Evolutionary conservation across 768 basidiomycete genomes (phyloP), one percentile per base, ranked within the genome.

Genomic region (Panaeolus cyanescens): DNA sequence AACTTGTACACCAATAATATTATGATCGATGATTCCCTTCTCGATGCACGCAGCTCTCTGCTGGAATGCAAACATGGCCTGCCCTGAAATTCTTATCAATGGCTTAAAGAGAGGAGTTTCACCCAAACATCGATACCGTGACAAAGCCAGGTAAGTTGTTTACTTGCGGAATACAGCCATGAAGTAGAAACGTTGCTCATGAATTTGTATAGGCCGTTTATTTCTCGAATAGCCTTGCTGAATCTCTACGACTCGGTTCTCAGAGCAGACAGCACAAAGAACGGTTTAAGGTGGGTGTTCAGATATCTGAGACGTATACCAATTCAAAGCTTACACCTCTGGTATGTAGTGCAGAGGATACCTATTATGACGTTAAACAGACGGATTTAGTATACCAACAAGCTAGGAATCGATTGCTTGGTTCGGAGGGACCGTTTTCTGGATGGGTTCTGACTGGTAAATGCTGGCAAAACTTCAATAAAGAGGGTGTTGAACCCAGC

Each of bases 91-190:
- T 20, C 68, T 94, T 50, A 91, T 91, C 64, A 92, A 91, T 62
- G 93, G 93, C 2, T 75, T 88, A n/a, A 88, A 84, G 67, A 86
- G 93, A 45, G 93, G 93, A 1, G 85, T 91, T 1, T 77, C 90
- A 10, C 84, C 88, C 0, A 93, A 91, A 68, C 85, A 91, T 66
- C 80, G 89, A 25, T 78, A 83, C 63, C 81, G 81, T 32, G 74
- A 81, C 6, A 88, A 88, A 71, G 86, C 83, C 37, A 84, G 87
- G 92, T 89, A 59, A 31, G 36, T 20, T 22, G 13, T 10, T 32
- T 8, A 22, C 22, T 4, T 54, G 19, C 10, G 8, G 4, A 17
- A 25, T 20, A 17, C 58, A 30, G 1, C 17, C n/a, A 17, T 31
- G 5, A 32, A 10, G 33, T 7, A 28, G 15, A 56, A 25, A 53